Conservation (phyloP, 73 alveolate species). For the Paramecium pentaurelia region DNA sequence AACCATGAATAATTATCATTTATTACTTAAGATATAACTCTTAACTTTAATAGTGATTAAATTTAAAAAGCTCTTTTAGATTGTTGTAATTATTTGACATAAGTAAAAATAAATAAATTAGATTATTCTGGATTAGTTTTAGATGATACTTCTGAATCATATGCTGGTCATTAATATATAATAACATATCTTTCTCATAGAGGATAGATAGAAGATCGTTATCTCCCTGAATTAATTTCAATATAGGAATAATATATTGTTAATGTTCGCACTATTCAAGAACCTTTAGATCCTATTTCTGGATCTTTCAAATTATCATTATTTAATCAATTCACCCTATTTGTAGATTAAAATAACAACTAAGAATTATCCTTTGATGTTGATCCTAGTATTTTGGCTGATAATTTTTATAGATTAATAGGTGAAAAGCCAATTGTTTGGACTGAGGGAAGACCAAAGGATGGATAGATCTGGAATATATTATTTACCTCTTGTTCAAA, state of each 20-base stretch:
- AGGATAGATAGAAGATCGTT: neutral
- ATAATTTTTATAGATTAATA: neutral
- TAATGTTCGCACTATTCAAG: neutral
- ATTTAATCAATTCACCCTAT: neutral
- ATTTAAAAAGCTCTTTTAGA: neutral
- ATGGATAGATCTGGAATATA: slow-evolving; percentile 1
- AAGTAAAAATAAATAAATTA: neutral
- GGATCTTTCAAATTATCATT: neutral
- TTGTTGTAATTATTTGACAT: neutral
- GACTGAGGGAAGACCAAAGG: slow-evolving; percentile 13
- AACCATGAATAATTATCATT: neutral
- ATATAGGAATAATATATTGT: neutral
- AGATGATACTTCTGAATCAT: neutral
- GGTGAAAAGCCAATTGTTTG: neutral
- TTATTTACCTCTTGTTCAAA: neutral
- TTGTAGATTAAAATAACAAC: neutral
- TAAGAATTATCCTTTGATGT: neutral
- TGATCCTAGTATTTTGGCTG: neutral
- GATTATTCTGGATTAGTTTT: neutral
- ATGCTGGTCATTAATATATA: neutral
- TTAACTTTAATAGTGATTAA: neutral
- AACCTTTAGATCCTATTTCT: slow-evolving; percentile 9
- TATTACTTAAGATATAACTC: neutral
- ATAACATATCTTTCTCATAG: neutral
- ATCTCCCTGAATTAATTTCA: neutral